A percentile compares a stretch with the other conserved stretches of the same genome.
Conservation (phyloP, 768 basidiomycete species). For the Agaricus blazei region DNA sequence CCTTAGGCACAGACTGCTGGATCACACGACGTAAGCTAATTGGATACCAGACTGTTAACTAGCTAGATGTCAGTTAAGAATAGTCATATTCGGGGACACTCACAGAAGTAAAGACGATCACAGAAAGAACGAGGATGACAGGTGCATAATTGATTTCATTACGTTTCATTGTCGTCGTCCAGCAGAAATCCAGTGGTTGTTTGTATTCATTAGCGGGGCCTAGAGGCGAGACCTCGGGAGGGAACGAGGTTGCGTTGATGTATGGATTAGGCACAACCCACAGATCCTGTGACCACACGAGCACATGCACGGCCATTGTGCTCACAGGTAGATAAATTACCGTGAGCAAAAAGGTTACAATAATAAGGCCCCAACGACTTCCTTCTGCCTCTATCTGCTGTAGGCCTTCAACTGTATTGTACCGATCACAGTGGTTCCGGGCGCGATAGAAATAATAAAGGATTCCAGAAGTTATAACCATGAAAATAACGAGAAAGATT, state of each 20-base stretch:
- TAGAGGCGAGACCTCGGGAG: conserved; percentile 44
- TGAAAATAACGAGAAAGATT: conserved; percentile 54
- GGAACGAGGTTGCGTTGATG: conserved; percentile 45
- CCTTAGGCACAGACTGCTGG: conserved; percentile 50
- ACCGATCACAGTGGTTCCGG: conserved; percentile 42
- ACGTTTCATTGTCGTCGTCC: conserved; percentile 70
- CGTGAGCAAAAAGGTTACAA: conserved; percentile 60
- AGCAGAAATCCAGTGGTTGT: conserved; percentile 69
- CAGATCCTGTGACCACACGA: conserved; percentile 74
- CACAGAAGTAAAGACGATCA: conserved; percentile 46
- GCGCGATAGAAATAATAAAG: conserved; percentile 56
- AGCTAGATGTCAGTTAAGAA: background rate
- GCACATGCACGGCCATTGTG: conserved; percentile 70
- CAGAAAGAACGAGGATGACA: conserved; percentile 51
- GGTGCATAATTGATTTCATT: conserved; percentile 70
- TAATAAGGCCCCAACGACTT: conserved; percentile 48
- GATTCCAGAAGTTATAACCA: conserved; percentile 45
- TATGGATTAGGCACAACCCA: conserved; percentile 73
- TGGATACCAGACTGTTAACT: conserved; percentile 73
- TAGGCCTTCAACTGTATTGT: conserved; percentile 49
- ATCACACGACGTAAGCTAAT: conserved; percentile 56
- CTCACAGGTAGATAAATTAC: conserved; percentile 73
- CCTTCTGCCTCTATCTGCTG: conserved; percentile 38
- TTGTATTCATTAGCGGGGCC: conserved; percentile 54
- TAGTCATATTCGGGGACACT: conserved; percentile 17